Conservation (phyloP, 352 stramenopile genomes). For the Phytophthora quininea region DNA sequence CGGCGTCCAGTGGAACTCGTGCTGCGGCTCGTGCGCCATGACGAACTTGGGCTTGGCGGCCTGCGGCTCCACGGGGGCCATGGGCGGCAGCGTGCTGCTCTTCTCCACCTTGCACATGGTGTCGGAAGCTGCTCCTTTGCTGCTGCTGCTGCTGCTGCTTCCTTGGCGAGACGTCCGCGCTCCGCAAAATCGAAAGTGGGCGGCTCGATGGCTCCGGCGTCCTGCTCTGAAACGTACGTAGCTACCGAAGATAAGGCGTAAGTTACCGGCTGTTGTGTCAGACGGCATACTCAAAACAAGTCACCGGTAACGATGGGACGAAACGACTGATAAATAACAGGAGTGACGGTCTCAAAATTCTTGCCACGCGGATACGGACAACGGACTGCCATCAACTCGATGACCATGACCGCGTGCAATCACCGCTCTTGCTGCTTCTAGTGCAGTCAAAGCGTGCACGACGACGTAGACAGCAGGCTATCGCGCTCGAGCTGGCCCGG, state of each 20-base stretch:
- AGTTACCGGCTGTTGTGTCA: slow-evolving; percentile 1
- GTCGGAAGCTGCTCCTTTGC: neutral
- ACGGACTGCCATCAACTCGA: no score
- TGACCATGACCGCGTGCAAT: no score
- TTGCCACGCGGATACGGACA: neutral
- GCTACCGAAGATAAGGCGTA: slow-evolving; percentile 19
- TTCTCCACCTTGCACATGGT: slow-evolving; percentile 60
- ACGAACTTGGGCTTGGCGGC: slow-evolving; percentile 52
- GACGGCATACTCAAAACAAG: slow-evolving; percentile 20
- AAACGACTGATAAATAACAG: slow-evolving; percentile 17
- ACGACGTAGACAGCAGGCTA: neutral
- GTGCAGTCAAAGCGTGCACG: neutral
- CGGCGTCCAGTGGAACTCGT: slow-evolving; percentile 86
- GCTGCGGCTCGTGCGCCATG: slow-evolving; percentile 45
- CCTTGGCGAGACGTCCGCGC: slow-evolving; percentile 10
- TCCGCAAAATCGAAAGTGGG: slow-evolving; percentile 39
- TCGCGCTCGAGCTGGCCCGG: neutral
- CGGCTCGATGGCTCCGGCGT: neutral
- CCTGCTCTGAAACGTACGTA: slow-evolving; percentile 20
- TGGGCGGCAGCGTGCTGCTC: slow-evolving; percentile 33
- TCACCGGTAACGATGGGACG: slow-evolving; percentile 10
- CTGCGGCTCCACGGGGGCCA: slow-evolving; percentile 46
- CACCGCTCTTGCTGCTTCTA: neutral
- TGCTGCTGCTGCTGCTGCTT: slow-evolving; percentile 15
- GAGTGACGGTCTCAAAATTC: neutral